Evolutionary conservation across 495 filamentous ascomycete genomes (phyloP), one percentile per base, ranked within the genome.

Genomic region (Cercophora samala): DNA sequence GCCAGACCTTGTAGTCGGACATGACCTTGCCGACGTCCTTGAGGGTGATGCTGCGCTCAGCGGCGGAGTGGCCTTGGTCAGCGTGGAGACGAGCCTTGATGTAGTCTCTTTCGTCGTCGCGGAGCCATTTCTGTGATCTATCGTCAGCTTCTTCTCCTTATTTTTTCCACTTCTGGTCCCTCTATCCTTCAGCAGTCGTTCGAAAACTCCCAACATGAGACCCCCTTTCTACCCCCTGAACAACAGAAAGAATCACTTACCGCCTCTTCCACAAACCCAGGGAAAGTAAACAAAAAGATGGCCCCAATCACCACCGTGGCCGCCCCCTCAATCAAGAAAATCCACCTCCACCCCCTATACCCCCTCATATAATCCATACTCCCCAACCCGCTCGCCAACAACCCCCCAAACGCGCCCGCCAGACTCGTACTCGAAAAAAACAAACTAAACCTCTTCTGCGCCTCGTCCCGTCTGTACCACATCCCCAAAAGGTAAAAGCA

Each of bases 391-490:
- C 85, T 88, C 3, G 93, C 93, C 9, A 97, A 79, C 18, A 96
- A 80, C 13, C 93, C 92, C 52, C 93, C 93, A 69, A 97, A 97
- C 5, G 93, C 93, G 23, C 92, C 92, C 6, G 93, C 92, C 25
- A 97, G 76, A 2, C 89, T 90, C 0, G 93, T 94, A 3, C 87
- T 90, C 68, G 83, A 75, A 83, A 83, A 98, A 82, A 97, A 97
- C 81, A 97, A 90, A 53, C 86, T 89, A 76, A 91, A 97, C 22
- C 94, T 86, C 73, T 90, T 91, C 78, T 97, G 93, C 2, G 93
- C 91, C 79, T 97, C 94, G 23, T 79, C 80, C 26, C 93, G 87
- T 66, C 88, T 89, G 71, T 99, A 99, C 92, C 93, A 96, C 89
- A 92, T 93, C 46, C 88, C 85, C 63, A 79, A 64, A 1, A 96